Evolutionary conservation across 202 grass and related monocot species (phyloP), one percentile per base, ranked within the genome.

Genomic region (Elaeis oleifera): DNA sequence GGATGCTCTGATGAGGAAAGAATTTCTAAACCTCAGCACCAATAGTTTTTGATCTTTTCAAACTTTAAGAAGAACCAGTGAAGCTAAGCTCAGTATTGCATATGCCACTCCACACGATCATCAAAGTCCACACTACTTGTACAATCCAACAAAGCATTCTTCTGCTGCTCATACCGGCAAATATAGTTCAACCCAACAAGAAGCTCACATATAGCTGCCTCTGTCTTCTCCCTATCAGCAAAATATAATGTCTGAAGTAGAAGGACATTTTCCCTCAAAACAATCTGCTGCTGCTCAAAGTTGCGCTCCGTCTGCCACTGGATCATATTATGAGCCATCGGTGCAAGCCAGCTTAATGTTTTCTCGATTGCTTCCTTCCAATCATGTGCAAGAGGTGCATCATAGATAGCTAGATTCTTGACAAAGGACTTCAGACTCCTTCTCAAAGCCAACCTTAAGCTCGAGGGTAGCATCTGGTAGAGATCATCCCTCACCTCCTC

Each of bases 271-370:
- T 81, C 82, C 62, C 73, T 89, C 20, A 76, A 2, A 24, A 90
- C 81, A 25, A 96, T 88, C 81, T 92, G 87, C 58, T 99, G 94
- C 36, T 99, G 94, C 69, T 99, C 94, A 25, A 99, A 86, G 65
- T 83, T 99, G 72, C 85, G 82, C 55, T 99, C 88, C 0, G 85
- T 84, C 56, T 99, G 94, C 94, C 94, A 92, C 22, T 80, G 76
- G 58, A 99, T 89, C 75, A 84, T 99, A 59, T 84, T 76, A 66
- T 92, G 85, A 0, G 94, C 94, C 94, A 92, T 99, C 0, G 94
- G 88, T 5, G 72, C 85, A 17, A 99, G 78, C 94, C 94, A 99
- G 0, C 71, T 53, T 63, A 99, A 49, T 0, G 72, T 92, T 74
- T 92, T 91, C 68, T 92, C 94, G 3, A 99, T 61, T 1, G 74